Conservation (phyloP, 2,329 filamentous ascomycete species). For the Ascochyta rabiei region DNA sequence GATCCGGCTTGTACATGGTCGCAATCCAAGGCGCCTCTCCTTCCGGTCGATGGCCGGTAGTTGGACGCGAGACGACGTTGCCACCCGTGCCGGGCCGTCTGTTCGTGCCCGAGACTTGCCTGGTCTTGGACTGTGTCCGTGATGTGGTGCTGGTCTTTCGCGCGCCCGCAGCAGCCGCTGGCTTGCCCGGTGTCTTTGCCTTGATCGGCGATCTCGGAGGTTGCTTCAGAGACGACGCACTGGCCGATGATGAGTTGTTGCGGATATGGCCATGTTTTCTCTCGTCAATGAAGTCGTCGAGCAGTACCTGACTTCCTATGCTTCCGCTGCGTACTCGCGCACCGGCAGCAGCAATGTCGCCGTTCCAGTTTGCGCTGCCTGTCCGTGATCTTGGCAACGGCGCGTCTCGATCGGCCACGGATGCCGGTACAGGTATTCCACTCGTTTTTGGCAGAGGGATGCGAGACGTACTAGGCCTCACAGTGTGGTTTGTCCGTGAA, state of each 20-base stretch:
- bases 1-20: constrained; percentile 94
- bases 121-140: constrained; percentile 44
- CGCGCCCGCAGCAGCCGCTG: constrained; percentile 41
- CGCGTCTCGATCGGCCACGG: constrained; percentile 75
- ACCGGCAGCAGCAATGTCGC: constrained; percentile 66
- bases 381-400: constrained; percentile 66
- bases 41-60: constrained; percentile 78
- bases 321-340: constrained; percentile 74
- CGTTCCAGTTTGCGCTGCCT: constrained; percentile 62
- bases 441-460: constrained; percentile 87
- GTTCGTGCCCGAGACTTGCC: constrained; percentile 37
- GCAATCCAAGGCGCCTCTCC: constrained; percentile 96
- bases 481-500: constrained; percentile 56
- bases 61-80: constrained; percentile 57
- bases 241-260: constrained; percentile 30
- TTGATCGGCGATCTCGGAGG: constrained; percentile 47
- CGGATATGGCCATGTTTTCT: constrained; percentile 23
- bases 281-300: constrained; percentile 55
- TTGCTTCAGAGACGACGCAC: constrained; percentile 37
- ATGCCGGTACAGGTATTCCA: constrained; percentile 73
- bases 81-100: constrained; percentile 68
- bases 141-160: constrained; percentile 39
- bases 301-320: constrained; percentile 57
- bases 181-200: constrained; percentile 48
- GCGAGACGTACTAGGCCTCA: constrained; percentile 67